phyloP scores from a whole-genome alignment of 148 eudicot species.

The Tetragonia tetragonoides region DNA sequence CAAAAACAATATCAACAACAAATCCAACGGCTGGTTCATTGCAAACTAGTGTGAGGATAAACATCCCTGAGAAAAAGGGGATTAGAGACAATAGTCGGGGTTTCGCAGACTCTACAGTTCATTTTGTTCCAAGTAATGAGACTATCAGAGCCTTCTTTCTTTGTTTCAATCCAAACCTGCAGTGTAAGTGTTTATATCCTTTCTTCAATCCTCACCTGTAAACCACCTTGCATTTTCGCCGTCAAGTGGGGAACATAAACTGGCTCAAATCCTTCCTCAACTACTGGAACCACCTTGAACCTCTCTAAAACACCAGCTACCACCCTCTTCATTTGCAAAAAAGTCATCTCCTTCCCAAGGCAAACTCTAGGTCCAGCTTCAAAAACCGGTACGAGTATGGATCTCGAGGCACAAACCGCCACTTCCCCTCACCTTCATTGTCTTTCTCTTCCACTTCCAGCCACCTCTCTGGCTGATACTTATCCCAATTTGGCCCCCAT shows the following conservation, averaged over 20 bases:
- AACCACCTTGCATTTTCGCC: conserved; percentile 46
- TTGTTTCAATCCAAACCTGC: no score
- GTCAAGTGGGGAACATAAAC: conserved; percentile 32
- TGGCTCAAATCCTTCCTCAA: conserved; percentile 40
- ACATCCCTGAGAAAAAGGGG: background rate
- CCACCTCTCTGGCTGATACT: conserved; percentile 43
- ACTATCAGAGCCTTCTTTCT: background rate
- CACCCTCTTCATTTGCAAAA: conserved; percentile 56
- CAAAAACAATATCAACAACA: background rate
- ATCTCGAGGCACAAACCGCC: conserved; percentile 35
- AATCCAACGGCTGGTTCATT: conserved; percentile 18
- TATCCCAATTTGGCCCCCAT: conserved; percentile 48
- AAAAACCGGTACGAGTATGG: conserved; percentile 49
- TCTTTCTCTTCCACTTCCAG: conserved; percentile 22
- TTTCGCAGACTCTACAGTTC: conserved; percentile 4
- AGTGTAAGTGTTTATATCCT: background rate
- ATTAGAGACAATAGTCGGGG: conserved; percentile 1
- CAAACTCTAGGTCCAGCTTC: conserved; percentile 59
- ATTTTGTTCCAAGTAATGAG: conserved; percentile 1
- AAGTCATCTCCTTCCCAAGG: conserved; percentile 60
- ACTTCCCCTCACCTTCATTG: conserved; percentile 11
- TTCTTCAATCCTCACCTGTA: conserved; percentile 33
- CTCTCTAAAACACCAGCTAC: conserved; percentile 36
- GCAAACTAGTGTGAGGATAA: conserved; percentile 3
- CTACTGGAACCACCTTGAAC: conserved; percentile 45